Base-by-base conservation (phyloP, 352 stramenopile species). In the Phytophthora melonis region DNA sequence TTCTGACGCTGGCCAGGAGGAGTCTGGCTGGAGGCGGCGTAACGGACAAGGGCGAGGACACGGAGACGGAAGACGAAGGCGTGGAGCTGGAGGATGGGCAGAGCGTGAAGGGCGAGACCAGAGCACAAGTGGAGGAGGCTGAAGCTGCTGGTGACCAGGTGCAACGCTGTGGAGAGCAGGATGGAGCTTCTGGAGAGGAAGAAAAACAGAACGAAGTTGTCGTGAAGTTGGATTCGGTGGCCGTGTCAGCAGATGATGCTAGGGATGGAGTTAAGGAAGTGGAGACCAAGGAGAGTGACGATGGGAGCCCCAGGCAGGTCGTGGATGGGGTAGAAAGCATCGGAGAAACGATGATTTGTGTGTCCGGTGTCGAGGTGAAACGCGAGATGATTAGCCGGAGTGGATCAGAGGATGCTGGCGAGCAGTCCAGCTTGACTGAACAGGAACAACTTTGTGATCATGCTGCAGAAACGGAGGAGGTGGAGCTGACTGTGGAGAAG, bases 1-100 rank as follows among this genome's bases (percentile, higher is more conserved):
- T 72, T 1, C n/a, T 77, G 39, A 23, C 57, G 32, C 21, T 72
- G 41, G 63, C 63, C 11, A 64, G 58, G 36, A 70, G 39, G 19
- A 32, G 21, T 5, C 8, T 64, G 36, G 18, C 43, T 49, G 61
- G 49, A 18, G 32, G 41, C 19, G 25, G 18, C 53, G 21, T 32
- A 7, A 21, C 30, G 34, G 34, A 61, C 45, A 45, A 5, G 39
- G 39, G 39, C 14, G 39, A 45, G 16, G 39, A 45, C 13, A 45
- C 39, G 39, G 34, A 63, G 27, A 63, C 14, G 34, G 45, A 72
- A 6, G 49, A 56, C 18, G 63, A 57, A 16, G 36, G 47, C 1
- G 32, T 18, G 27, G 43, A 56, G 58, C 27, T 30, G 16, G 27
- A 70, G n/a, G 7, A 10, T 2, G 53, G 7, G 49, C 49, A 30